phyloP scores from a whole-genome alignment of 2,329 filamentous ascomycete species.

The Diaporthe sp. region DNA sequence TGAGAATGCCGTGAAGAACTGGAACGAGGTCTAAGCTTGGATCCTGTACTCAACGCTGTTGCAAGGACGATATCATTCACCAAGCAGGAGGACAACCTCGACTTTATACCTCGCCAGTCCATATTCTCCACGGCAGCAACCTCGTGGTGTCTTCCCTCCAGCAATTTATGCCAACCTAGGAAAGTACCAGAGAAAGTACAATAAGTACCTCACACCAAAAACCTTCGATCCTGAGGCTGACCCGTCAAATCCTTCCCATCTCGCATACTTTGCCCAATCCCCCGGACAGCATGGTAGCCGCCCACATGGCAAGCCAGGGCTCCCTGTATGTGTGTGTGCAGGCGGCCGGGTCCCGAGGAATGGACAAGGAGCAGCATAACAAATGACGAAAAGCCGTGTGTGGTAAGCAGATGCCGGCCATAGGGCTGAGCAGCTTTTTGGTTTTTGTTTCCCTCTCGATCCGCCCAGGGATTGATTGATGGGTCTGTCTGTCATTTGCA shows the following conservation, averaged over 20 bases:
- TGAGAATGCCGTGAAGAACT: not conserved
- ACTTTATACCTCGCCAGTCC: not conserved
- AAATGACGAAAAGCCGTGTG: too few species aligned
- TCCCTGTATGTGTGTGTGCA: too few species aligned
- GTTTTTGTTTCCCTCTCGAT: too few species aligned
- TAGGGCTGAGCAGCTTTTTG: slow-evolving; percentile 3
- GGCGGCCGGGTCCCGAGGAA: too few species aligned
- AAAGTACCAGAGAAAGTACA: too few species aligned
- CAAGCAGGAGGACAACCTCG: too few species aligned
- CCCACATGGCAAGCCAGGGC: too few species aligned
- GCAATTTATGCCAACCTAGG: not conserved
- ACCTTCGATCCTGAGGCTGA: not conserved
- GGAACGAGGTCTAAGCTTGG: not conserved
- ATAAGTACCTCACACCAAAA: not conserved
- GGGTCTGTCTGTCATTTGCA: too few species aligned
- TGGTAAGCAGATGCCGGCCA: not conserved
- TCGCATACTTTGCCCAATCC: not conserved
- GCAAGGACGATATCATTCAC: not conserved
- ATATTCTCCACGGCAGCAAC: not conserved
- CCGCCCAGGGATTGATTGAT: not conserved
- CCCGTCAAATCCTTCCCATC: slow-evolving; percentile 4
- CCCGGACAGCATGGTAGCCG: not conserved
- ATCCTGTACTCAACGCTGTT: not conserved
- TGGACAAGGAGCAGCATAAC: too few species aligned
- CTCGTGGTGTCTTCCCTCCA: not conserved